phyloP scores from a whole-genome alignment of 306 rosid species.

The Sindora glabra region DNA sequence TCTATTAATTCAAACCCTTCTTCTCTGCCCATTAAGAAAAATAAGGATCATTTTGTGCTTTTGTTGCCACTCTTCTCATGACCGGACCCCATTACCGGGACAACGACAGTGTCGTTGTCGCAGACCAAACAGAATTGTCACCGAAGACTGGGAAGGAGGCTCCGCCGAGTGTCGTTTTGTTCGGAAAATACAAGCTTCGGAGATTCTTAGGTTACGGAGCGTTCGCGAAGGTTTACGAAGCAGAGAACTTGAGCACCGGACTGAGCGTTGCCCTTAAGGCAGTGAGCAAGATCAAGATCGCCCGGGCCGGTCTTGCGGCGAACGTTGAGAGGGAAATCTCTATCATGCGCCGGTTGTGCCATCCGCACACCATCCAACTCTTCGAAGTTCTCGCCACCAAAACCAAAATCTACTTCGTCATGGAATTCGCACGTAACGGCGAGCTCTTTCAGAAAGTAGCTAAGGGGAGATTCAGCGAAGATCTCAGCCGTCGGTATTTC shows the following conservation, averaged over 20 bases:
- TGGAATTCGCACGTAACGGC: slow-evolving; percentile 72
- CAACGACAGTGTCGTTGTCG: too few relatives aligned
- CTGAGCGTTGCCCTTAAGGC: slow-evolving; percentile 72
- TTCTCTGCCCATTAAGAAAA: too few relatives aligned
- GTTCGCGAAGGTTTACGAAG: slow-evolving; percentile 77
- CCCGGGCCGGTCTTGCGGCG: slow-evolving; percentile 26
- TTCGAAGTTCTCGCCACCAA: slow-evolving; percentile 69
- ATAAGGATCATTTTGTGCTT: too few relatives aligned
- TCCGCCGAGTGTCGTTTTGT: slow-evolving; percentile 3
- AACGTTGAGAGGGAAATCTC: slow-evolving; percentile 67
- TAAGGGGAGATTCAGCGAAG: slow-evolving; percentile 46
- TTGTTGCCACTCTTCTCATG: too few relatives aligned
- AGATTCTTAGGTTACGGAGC: slow-evolving; percentile 65
- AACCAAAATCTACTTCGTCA: slow-evolving; percentile 66
- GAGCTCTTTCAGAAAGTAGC: slow-evolving; percentile 50
- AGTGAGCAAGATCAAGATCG: slow-evolving; percentile 47
- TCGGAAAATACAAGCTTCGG: slow-evolving; percentile 40
- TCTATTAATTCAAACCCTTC: too few relatives aligned
- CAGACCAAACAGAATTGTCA: neutral
- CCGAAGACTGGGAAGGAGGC: neutral
- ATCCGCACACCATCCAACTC: slow-evolving; percentile 51
- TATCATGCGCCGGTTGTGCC: slow-evolving; percentile 63
- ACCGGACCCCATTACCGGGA: too few relatives aligned
- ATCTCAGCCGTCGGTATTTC: slow-evolving; percentile 51
- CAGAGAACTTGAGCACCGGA: slow-evolving; percentile 29